phyloP scores from a whole-genome alignment of 371 early-diverging fungal genomes.

The Synchytrium microbalum region DNA sequence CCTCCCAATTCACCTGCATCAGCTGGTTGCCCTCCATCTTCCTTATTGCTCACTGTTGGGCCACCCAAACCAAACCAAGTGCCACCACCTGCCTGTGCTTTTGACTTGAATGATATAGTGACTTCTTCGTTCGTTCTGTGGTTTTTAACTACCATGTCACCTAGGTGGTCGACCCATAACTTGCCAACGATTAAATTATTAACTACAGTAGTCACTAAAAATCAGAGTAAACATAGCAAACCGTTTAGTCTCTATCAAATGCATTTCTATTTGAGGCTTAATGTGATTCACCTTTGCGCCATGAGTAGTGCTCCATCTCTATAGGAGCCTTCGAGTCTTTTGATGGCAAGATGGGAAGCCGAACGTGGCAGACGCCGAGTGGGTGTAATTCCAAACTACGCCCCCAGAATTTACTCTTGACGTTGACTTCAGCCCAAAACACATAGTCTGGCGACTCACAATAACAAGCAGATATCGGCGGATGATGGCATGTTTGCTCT shows the following conservation, averaged over 20 bases:
- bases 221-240: no score
- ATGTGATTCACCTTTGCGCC: no score
- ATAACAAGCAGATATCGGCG: slow-evolving; percentile 79
- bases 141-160: slow-evolving; percentile 69
- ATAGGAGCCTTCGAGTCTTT: slow-evolving; percentile 1
- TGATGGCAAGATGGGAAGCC: slow-evolving; percentile 30
- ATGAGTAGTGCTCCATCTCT: not conserved
- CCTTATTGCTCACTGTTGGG: not conserved
- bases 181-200: slow-evolving; percentile 78
- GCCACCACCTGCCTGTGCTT: slow-evolving; percentile 23
- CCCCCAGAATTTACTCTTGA: slow-evolving; percentile 73
- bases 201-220: slow-evolving; percentile 71
- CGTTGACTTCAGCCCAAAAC: slow-evolving; percentile 71
- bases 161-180: slow-evolving; percentile 70
- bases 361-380: slow-evolving; percentile 66
- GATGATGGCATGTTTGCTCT: slow-evolving; percentile 82
- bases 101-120: slow-evolving; percentile 61
- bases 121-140: slow-evolving; percentile 64
- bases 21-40: slow-evolving; percentile 51
- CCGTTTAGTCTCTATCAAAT: slow-evolving; percentile 62
- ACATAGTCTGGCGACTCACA: slow-evolving; percentile 68
- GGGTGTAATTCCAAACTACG: slow-evolving; percentile 70
- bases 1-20: slow-evolving; percentile 57
- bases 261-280: slow-evolving; percentile 52
- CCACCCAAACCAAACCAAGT: slow-evolving; percentile 6